These are phyloP conservation scores for Yamadazyma songkhlaensis DNA, from an alignment of 1,139 yeast genomes.

Conservation along the genomic window DNA sequence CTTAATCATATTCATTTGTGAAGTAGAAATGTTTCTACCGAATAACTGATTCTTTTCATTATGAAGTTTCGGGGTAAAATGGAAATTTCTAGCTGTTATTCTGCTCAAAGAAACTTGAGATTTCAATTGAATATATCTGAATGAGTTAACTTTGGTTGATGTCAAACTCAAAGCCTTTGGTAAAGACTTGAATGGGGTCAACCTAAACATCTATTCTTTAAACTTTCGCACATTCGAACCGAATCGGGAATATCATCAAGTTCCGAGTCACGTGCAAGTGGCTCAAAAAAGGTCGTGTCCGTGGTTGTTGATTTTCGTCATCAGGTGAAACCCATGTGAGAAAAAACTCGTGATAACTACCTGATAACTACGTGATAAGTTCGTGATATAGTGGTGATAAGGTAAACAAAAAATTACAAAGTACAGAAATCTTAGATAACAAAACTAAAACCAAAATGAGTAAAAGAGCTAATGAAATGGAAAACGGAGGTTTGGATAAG, in stretches of 20 bases:
- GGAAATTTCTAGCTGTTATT: background rate
- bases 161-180: no score
- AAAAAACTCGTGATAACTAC: constrained; percentile 4
- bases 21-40: constrained; percentile 32
- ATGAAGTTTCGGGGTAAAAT: constrained; percentile 4
- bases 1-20: constrained; percentile 59
- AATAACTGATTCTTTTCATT: constrained; percentile 14
- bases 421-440: background rate
- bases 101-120: no score
- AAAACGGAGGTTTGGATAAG: constrained; percentile 4
- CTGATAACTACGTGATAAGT: constrained; percentile 5
- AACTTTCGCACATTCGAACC: no score
- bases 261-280: background rate
- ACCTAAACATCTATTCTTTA: no score
- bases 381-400: no score
- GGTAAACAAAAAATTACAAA: background rate
- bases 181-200: no score
- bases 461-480: constrained; percentile 12
- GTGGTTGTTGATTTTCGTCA: background rate
- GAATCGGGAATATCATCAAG: no score
- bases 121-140: no score
- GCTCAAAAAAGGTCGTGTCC: no score
- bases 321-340: constrained; percentile 9
- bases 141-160: no score
- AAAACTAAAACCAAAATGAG: constrained; percentile 11